These are phyloP conservation scores for Psilocybe subaeruginosa DNA, from an alignment of 768 basidiomycete genomes.

Conservation along the genomic window DNA sequence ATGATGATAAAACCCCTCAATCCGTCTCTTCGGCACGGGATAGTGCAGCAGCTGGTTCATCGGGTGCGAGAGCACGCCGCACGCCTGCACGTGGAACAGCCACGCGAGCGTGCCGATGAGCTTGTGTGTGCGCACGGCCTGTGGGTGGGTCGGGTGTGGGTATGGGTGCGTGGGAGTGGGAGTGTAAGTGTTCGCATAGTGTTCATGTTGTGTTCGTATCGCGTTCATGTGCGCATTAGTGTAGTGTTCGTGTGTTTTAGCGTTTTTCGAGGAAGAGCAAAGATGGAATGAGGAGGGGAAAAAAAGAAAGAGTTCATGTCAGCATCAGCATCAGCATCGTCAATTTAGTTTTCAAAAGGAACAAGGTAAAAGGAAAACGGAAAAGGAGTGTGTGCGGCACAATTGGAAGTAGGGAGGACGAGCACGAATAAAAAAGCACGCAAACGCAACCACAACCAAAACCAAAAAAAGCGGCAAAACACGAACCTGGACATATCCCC, in stretches of 20 bases:
- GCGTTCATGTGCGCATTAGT: no score
- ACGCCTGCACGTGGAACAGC: constrained; percentile 79
- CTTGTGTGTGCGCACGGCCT: constrained; percentile 65
- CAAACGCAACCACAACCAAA: constrained; percentile 25
- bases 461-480: no score
- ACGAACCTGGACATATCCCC: constrained; percentile 72
- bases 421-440: no score
- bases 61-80: constrained; percentile 62
- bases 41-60: constrained; percentile 84
- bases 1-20: constrained; percentile 61
- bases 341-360: neutral
- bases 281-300: neutral
- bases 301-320: neutral
- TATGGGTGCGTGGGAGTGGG: no score
- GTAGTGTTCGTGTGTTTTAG: no score
- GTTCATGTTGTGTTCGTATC: no score
- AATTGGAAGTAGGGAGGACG: no score
- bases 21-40: constrained; percentile 66
- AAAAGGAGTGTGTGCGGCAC: neutral
- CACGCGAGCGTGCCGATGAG: constrained; percentile 81
- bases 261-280: neutral
- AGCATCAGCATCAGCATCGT: no score
- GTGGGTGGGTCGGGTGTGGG: neutral
- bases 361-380: neutral
- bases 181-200: no score